Percentiles rank a stretch among this genome's conserved stretches.
These are phyloP conservation scores for Pyrenula aspistea DNA, from an alignment of 495 filamentous ascomycete genomes.

Conservation along the genomic window DNA sequence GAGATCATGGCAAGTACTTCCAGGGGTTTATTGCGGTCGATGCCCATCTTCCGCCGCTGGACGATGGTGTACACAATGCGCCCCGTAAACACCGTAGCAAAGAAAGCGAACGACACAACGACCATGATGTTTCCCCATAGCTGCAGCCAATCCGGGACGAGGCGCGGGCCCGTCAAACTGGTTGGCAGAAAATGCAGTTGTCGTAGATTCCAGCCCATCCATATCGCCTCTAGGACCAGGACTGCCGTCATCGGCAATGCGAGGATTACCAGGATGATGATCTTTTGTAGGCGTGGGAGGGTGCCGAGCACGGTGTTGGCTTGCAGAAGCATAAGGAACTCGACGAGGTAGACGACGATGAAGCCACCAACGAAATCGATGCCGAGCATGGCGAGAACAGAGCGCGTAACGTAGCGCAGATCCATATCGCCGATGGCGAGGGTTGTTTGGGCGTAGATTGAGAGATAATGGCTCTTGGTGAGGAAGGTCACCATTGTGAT, in stretches of 20 bases:
- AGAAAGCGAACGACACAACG: background rate
- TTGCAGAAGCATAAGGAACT: conserved; percentile 13
- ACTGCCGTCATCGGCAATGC: background rate
- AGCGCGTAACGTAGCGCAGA: background rate
- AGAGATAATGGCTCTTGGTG: conserved; percentile 5
- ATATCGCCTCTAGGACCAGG: background rate
- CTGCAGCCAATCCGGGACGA: background rate
- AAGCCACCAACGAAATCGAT: background rate
- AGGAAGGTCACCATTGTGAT: background rate
- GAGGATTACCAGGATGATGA: background rate
- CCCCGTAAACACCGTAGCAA: background rate
- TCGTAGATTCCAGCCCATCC: background rate
- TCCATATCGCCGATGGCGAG: background rate
- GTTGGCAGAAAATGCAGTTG: background rate
- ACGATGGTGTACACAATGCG: background rate
- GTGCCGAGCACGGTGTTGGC: conserved; percentile 2
- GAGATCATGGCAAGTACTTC: background rate
- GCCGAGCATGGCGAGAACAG: background rate
- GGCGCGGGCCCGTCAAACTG: background rate
- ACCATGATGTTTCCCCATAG: background rate
- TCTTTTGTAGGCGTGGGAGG: background rate
- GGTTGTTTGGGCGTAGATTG: background rate
- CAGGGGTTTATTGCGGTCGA: background rate
- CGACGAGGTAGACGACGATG: conserved; percentile 6
- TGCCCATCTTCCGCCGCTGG: background rate